Conservation (phyloP, 2,329 filamentous ascomycete genomes). For the Claviceps purpurea region DNA sequence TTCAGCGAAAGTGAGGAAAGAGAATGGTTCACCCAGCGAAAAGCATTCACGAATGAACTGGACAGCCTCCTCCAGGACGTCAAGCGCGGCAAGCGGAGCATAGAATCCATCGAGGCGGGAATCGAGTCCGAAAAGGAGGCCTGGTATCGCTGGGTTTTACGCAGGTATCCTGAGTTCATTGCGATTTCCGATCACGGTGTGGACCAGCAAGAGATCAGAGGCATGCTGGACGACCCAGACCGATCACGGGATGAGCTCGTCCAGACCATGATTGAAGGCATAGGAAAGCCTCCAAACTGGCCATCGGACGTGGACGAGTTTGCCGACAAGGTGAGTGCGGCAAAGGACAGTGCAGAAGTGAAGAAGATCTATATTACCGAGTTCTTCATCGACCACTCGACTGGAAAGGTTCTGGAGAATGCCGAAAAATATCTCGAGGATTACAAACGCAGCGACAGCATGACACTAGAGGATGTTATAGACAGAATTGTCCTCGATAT, state of each 20-base stretch:
- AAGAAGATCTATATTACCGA: constrained; percentile 26
- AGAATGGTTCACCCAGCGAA: constrained; percentile 40
- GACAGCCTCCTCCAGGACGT: constrained; percentile 35
- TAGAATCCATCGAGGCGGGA: constrained; percentile 34
- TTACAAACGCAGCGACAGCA: constrained; percentile 14
- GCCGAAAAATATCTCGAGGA: constrained; percentile 28
- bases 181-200: constrained; percentile 17
- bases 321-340: constrained; percentile 18
- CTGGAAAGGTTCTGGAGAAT: constrained; percentile 18
- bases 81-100: constrained; percentile 26
- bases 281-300: constrained; percentile 22
- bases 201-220: constrained; percentile 19
- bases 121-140: constrained; percentile 37
- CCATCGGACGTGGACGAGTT: constrained; percentile 20
- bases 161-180: constrained; percentile 25
- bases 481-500: constrained; percentile 20
- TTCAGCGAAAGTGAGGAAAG: constrained; percentile 21
- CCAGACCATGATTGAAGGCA: constrained; percentile 21
- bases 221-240: constrained; percentile 24
- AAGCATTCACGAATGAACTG: constrained; percentile 35
- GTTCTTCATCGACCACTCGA: constrained; percentile 26
- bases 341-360: constrained; percentile 19
- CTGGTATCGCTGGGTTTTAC: constrained; percentile 36
- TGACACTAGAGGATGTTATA: constrained; percentile 21
- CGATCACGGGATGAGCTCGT: constrained; percentile 24